Base-by-base conservation (phyloP, 2,329 filamentous ascomycete species). In the Pyrenochaeta sp. region DNA sequence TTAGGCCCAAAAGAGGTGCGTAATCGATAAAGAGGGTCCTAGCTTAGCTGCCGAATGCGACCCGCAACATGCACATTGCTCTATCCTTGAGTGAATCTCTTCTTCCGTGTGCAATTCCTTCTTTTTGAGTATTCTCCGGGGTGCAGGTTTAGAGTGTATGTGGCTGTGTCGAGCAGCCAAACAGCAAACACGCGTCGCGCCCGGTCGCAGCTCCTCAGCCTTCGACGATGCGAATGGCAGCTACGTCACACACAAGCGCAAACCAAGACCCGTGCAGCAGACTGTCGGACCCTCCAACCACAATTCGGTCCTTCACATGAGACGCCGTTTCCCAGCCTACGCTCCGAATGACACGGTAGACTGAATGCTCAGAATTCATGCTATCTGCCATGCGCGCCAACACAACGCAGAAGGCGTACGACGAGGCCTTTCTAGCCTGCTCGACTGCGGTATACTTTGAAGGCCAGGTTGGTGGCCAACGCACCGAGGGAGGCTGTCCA, bases 381-480 rank as follows among this genome's bases (percentile, higher is more conserved):
- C 53, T 48, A 33, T 54, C 41, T 35, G 58, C 52, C 31, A 84
- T 83, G 79, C 81, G 82, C 71, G 80, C 80, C 75, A 87, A 87
- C 72, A 87, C 87, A 58, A 87, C 97, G 76, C 94, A 98, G 80
- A 97, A 97, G 84, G 96, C 92, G 50, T 98, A 98, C 79, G 94
- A 98, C 80, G 92, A 98, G 77, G 93, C 90, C 77, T 97, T 97
- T 78, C 80, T 97, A 67, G 92, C 90, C 72, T 97, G 93, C 78
- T 97, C 93, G 12, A 98, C 93, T 1, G 94, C 94, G 33, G 91
- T 97, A 47, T 97, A 97, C 79, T 97, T 97, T 76, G 95, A 99
- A 79, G 87, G 89, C 74, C 90, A 96, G 86, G 92, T 96, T 29
- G 46, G 78, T 61, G 63, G 44, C 54, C 45, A 44, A 35, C 49